Evolutionary conservation across 2,329 filamentous ascomycete genomes (phyloP), one percentile per base, ranked within the genome.

Genomic region (Mycocentrospora acerina): DNA sequence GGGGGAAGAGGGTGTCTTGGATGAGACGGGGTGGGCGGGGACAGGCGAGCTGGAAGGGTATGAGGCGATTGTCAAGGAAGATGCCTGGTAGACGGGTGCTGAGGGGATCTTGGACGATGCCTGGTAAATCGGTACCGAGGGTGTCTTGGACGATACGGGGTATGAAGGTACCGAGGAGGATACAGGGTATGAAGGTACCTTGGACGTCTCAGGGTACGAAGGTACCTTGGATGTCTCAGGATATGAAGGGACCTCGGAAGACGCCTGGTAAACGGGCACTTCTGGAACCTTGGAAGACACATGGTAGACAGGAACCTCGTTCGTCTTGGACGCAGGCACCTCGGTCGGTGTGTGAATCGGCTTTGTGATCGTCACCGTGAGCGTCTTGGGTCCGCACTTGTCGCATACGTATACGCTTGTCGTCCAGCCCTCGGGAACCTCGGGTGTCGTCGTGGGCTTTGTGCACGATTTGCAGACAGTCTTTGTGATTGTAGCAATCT

Each of bases 331-430:
- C 12, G 42, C 42, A 8, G 52, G 45, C n/a, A 50, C 41, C 17
- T 46, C 35, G 9, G 55, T 57, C 12, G 46, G 39, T 3, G 51
- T 34, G 14, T 51, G 40, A 31, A 52, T 40, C 8, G 61, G 61
- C 48, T 62, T 63, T 28, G 60, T 64, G 27, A 64, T 46, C 3
- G 60, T 64, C 16, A 63, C 55, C 2, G 59, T 65, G 7, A 57
- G 50, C 3, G 58, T 59, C 40, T 48, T 48, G 24, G 55, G n/a
- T n/a, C n/a, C n/a, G n/a, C n/a, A n/a, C n/a, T n/a, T n/a, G n/a
- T n/a, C n/a, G n/a, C n/a, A 52, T 31, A 64, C 53, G 35, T 59
- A 59, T 12, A 62, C 51, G 11, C 55, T 62, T 10, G 60, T 64
- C 13, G 57, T 61, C 62, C 61, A 65, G 37, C 53, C 60, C 37